Base-by-base conservation (phyloP, 768 basidiomycete genomes). In the Suillus americanus region DNA sequence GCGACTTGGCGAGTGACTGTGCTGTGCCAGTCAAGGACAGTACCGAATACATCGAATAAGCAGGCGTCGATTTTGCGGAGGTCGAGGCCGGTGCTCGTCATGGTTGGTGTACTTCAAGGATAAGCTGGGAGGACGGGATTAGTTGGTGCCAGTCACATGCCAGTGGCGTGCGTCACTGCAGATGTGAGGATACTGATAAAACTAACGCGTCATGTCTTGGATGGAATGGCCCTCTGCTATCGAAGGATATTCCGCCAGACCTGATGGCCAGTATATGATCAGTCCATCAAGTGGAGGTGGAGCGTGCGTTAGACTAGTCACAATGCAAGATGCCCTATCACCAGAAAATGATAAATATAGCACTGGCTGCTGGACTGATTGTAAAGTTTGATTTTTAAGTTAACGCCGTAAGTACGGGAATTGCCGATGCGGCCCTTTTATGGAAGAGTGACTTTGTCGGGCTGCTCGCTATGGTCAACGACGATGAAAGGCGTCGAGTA, bases 1-100 rank as follows among this genome's bases (percentile, higher is more conserved):
- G 65, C 46, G 33, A 74, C 60, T 40, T 72, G 30, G 18, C 68
- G 75, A 35, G 35, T 64, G 40, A 74, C 65, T 1, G 73, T 68
- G 2, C 67, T 69, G 65, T 70, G 70, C 74, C 75, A 85, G 65
- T 85, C 81, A 13, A 85, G 82, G 3, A 81, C 79, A 1, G 84
- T 86, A 5, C 84, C 84, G 55, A 86, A 79, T 16, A 82, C 79
- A 54, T 85, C 84, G 60, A 85, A 85, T 10, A 83, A 46, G 41
- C 81, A 76, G 8, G 76, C 82, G 38, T 84, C 79, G 28, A 85
- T 71, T 23, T 74, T 72, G 35, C 66, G 64, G 25, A 66, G 64
- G 10, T 51, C 40, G 20, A 53, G 62, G 30, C 66, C 40, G 3
- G 25, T 33, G 14, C 20, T 51, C 18, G 23, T 18, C 33, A 59